Evolutionary conservation across 805 yeast genomes (phyloP), one percentile per base, ranked within the genome.

Genomic region (Saccharomycopsis sp.): DNA sequence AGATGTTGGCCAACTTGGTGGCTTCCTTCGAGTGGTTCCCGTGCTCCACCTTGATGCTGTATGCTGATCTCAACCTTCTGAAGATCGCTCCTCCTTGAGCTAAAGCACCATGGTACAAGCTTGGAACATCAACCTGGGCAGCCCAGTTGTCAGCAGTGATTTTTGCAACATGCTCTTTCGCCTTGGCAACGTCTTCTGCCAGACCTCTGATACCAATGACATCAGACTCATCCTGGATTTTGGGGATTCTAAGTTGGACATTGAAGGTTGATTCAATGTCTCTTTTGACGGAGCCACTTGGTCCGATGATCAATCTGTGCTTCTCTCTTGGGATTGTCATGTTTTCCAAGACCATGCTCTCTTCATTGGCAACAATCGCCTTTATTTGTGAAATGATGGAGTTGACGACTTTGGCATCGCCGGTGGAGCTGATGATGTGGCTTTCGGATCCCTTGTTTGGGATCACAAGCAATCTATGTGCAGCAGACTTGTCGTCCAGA

Each of bases 241-340:
- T 71, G 49, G 96, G 96, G 54, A 89, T 71, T 34, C 65, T 67
- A 41, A 89, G 59, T 20, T 59, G 56, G 36, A 84, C 88, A 10
- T 67, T 65, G 58, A 70, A 83, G 53, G 80, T 84, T 12, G 71
- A 65, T 63, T 86, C 89, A 48, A 86, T 59, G 8, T 73, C 65
- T 51, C 80, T 80, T 61, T 89, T 84, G 44, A 72, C 70, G 9
- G 75, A 54, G 33, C 97, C 96, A 43, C 77, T 76, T 29, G 86
- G 77, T 30, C 97, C 97, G 58, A 89, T 75, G 38, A 89, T 55
- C 7, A 75, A 68, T 52, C 85, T 73, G 53, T 84, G 89, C 55
- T 79, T 80, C 45, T 76, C 80, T 56, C 76, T 75, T 30, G 92
- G 75, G 52, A 89, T 67, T 12, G 67, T 75, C 43, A 70, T 52